These are phyloP conservation scores for Mycena amicta DNA, from an alignment of 768 basidiomycete genomes.

Conservation along the genomic window DNA sequence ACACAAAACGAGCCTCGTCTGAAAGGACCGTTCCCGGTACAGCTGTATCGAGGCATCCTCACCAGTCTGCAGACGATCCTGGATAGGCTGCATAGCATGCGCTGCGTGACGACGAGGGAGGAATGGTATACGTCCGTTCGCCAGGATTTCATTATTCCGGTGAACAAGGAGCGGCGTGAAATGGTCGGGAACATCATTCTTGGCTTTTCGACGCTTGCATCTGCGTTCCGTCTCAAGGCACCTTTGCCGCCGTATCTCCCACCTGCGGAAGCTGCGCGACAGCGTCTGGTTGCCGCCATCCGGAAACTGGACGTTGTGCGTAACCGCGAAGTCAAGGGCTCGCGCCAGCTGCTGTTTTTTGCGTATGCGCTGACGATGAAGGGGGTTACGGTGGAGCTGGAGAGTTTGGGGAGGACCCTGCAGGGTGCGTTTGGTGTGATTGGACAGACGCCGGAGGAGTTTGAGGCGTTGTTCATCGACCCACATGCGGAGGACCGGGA, in stretches of 20 bases:
- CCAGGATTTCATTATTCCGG: slow-evolving; percentile 87
- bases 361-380: slow-evolving; percentile 95
- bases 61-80: slow-evolving; percentile 83
- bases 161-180: slow-evolving; percentile 85
- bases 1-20: slow-evolving; percentile 92
- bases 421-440: slow-evolving; percentile 95
- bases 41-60: slow-evolving; percentile 81
- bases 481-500: slow-evolving; percentile 24
- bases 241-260: slow-evolving; percentile 97
- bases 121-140: slow-evolving; percentile 94
- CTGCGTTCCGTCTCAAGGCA: slow-evolving; percentile 81
- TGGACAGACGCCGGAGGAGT: slow-evolving; percentile 78
- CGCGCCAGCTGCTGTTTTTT: slow-evolving; percentile 87
- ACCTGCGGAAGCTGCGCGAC: slow-evolving; percentile 84
- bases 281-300: slow-evolving; percentile 82
- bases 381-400: slow-evolving; percentile 88
- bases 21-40: slow-evolving; percentile 92
- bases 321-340: slow-evolving; percentile 77
- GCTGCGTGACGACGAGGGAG: slow-evolving; percentile 93
- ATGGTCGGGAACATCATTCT: slow-evolving; percentile 96
- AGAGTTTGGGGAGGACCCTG: slow-evolving; percentile 74
- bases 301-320: slow-evolving; percentile 86
- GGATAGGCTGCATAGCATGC: slow-evolving; percentile 91
- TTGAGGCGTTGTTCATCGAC: slow-evolving; percentile 72
- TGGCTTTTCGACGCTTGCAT: slow-evolving; percentile 78